Percentiles rank a stretch among this genome's conserved stretches.
phyloP scores from a whole-genome alignment of 2,329 filamentous ascomycete species.

The Tolypocladium tropicale region DNA sequence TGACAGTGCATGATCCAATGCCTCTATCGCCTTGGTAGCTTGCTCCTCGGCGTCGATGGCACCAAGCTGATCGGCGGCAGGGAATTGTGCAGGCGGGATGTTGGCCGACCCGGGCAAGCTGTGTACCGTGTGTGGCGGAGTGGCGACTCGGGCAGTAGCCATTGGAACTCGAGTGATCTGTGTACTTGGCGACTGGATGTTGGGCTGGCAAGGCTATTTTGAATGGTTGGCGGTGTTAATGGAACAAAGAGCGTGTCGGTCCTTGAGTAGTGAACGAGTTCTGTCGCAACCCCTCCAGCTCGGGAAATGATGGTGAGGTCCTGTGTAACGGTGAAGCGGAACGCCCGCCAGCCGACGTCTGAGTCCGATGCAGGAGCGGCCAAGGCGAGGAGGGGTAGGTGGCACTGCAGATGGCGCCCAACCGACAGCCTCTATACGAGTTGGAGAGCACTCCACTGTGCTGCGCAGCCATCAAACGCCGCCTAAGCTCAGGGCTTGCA shows the following conservation, averaged over 20 bases:
- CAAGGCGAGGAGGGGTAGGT: too few species aligned
- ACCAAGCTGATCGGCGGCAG: constrained; percentile 14
- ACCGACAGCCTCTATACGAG: too few species aligned
- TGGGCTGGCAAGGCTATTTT: too few species aligned
- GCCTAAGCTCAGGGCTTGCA: too few species aligned
- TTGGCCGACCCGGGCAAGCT: constrained; percentile 41
- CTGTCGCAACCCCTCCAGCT: not conserved
- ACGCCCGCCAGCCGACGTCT: not conserved
- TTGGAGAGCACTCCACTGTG: too few species aligned
- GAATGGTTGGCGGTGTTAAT: not conserved
- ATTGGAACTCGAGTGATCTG: not conserved
- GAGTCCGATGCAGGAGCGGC: too few species aligned
- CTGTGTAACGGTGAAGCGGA: not conserved
- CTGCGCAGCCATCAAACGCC: too few species aligned
- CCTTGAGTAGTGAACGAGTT: not conserved
- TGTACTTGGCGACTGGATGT: not conserved
- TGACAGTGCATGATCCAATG: constrained; percentile 30
- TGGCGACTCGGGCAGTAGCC: not conserved
- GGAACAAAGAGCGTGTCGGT: not conserved
- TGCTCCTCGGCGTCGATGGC: constrained; percentile 24
- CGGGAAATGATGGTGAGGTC: not conserved
- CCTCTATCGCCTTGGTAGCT: constrained; percentile 24
- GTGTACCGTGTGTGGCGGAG: not conserved
- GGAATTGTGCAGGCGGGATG: constrained; percentile 34
- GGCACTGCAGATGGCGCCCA: too few species aligned